Conservation (phyloP, 2,329 filamentous ascomycete species). For the Ophiognomonia clavigignenti-juglandacearum region DNA sequence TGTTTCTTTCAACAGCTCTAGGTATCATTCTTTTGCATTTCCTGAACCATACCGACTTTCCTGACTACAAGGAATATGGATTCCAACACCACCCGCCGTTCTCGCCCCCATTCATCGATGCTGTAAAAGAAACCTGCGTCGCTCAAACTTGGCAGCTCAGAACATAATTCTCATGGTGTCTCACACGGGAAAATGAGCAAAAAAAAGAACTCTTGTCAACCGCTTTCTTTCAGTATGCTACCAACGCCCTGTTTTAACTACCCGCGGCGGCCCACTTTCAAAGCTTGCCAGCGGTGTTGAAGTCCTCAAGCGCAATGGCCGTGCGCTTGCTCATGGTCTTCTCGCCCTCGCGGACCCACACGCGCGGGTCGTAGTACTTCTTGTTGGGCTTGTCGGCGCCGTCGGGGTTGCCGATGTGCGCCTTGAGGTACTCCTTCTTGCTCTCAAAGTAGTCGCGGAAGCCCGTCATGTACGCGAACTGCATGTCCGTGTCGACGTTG, state of each 20-base stretch:
- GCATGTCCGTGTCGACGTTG: constrained; percentile 97
- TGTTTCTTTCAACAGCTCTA: neutral
- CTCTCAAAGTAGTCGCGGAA: constrained; percentile 91
- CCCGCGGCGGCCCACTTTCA: constrained; percentile 41
- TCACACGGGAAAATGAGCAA: too few relatives aligned
- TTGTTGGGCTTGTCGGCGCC: constrained; percentile 95
- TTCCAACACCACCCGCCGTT: neutral
- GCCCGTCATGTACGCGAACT: constrained; percentile 88
- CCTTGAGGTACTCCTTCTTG: constrained; percentile 92
- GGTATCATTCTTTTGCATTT: constrained; percentile 7
- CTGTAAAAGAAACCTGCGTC: neutral
- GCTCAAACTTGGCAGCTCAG: neutral
- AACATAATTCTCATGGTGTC: neutral
- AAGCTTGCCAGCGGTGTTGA: constrained; percentile 77
- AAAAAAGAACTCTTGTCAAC: neutral
- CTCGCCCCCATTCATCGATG: neutral
- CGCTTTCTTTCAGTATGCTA: neutral
- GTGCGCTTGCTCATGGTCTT: constrained; percentile 90
- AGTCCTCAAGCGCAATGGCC: constrained; percentile 78
- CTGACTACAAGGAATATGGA: neutral
- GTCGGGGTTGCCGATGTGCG: constrained; percentile 89
- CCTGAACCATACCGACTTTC: constrained; percentile 1
- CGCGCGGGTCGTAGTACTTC: constrained; percentile 87
- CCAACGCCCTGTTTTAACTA: neutral
- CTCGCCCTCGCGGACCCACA: constrained; percentile 96